Conservation (phyloP, 352 stramenopile species). For the Globisporangium nodosum region DNA sequence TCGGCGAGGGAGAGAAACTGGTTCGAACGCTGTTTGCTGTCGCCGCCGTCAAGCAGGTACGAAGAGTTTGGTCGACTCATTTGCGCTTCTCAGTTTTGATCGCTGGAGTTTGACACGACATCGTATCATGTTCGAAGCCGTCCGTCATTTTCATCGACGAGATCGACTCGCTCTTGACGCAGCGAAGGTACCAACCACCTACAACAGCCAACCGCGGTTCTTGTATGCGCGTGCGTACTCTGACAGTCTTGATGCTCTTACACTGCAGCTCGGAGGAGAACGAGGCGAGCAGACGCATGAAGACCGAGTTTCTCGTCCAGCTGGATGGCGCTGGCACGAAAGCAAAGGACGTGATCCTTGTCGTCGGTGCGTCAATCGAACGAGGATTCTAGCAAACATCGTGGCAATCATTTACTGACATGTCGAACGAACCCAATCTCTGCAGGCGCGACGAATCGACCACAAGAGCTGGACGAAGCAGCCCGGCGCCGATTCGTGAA, state of each 20-base stretch:
- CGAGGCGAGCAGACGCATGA: constrained; percentile 95
- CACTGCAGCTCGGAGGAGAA: constrained; percentile 91
- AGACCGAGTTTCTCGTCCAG: constrained; percentile 98
- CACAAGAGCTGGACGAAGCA: constrained; percentile 97
- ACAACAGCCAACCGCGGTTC: too few species aligned
- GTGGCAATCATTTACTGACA: neutral
- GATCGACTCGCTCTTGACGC: constrained; percentile 97
- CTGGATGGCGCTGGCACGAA: constrained; percentile 93
- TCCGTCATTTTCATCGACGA: constrained; percentile 99
- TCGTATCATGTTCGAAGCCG: constrained; percentile 48
- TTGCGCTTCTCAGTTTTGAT: neutral
- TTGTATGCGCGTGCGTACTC: neutral
- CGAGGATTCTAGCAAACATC: neutral
- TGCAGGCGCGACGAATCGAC: constrained; percentile 94
- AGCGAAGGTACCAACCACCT: constrained; percentile 69
- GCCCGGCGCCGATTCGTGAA: constrained; percentile 96
- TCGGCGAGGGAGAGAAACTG: constrained; percentile 98
- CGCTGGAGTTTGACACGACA: neutral
- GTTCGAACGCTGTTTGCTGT: constrained; percentile 97
- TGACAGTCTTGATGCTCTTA: neutral
- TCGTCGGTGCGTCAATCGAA: constrained; percentile 46
- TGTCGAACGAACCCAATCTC: neutral
- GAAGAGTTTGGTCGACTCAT: neutral
- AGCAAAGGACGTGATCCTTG: constrained; percentile 88
- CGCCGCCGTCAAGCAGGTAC: constrained; percentile 86